phyloP scores from a whole-genome alignment of 192 early-diverging fungal species.

The Phycomyces nitens region DNA sequence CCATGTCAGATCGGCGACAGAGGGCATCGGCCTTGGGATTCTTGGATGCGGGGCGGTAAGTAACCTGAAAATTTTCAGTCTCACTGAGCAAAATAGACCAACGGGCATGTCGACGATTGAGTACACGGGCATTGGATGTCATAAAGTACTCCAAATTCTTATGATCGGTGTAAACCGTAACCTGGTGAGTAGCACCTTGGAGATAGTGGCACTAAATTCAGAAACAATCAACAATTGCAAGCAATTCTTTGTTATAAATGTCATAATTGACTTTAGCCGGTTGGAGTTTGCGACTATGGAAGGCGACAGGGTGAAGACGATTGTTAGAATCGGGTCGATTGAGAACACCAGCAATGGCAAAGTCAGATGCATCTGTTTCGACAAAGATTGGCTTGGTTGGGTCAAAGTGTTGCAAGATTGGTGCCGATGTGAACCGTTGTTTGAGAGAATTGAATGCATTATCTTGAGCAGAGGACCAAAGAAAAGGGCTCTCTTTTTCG shows the following conservation, averaged over 20 bases:
- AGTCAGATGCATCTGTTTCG: constrained; percentile 13
- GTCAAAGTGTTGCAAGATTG: constrained; percentile 1
- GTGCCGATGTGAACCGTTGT: neutral
- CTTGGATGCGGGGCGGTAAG: neutral
- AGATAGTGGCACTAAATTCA: constrained; percentile 30
- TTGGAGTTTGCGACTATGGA: constrained; percentile 16
- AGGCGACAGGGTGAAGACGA: constrained; percentile 35
- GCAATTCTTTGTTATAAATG: constrained; percentile 42
- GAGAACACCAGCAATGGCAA: constrained; percentile 7
- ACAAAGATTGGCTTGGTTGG: neutral
- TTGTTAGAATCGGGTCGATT: constrained; percentile 6
- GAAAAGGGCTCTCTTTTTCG: neutral
- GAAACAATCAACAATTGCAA: constrained; percentile 34
- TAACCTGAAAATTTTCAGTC: neutral
- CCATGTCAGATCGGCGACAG: constrained; percentile 1
- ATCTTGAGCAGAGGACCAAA: neutral
- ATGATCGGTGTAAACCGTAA: no score
- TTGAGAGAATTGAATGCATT: constrained; percentile 1
- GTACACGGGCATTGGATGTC: constrained; percentile 9
- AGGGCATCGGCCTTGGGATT: constrained; percentile 11
- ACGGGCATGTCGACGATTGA: constrained; percentile 41
- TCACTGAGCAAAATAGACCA: no score
- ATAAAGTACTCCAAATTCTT: no score
- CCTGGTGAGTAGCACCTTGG: constrained; percentile 4
- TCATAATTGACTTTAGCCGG: constrained; percentile 34